A percentile compares a stretch with the other conserved stretches of the same genome.
Conservation (phyloP, 768 basidiomycete genomes). For the Pulveroboletus sp. region DNA sequence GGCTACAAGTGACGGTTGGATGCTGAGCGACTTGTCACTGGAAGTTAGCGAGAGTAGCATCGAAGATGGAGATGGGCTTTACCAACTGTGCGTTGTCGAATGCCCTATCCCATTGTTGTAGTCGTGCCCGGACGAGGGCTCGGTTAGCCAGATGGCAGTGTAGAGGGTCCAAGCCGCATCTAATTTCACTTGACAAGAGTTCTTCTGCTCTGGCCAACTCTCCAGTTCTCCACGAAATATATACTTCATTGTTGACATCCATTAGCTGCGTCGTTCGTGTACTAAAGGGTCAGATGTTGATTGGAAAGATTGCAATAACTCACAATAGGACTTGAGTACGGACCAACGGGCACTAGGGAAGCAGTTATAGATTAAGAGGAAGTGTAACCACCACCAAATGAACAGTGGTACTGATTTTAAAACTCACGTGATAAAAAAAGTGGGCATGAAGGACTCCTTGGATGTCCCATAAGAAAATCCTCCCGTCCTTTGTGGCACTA, state of each 20-base stretch:
- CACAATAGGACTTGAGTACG: slow-evolving; percentile 1
- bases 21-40: slow-evolving; percentile 4
- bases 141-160: slow-evolving; percentile 11
- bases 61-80: background rate
- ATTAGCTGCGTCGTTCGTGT: slow-evolving; percentile 7
- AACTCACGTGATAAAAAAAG: slow-evolving; percentile 14
- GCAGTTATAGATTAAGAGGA: slow-evolving; percentile 10
- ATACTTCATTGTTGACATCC: slow-evolving; percentile 7
- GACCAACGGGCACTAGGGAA: background rate
- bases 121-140: slow-evolving; percentile 11
- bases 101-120: slow-evolving; percentile 9
- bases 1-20: slow-evolving; percentile 7
- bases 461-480: slow-evolving; percentile 15
- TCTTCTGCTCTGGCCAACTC: slow-evolving; percentile 10
- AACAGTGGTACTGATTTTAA: background rate
- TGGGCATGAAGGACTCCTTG: slow-evolving; percentile 2
- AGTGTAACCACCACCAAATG: background rate
- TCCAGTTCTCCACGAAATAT: slow-evolving; percentile 7
- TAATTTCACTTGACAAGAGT: slow-evolving; percentile 15
- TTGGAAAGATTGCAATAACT: background rate
- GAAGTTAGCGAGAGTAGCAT: background rate
- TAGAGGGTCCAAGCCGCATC: background rate
- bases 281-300: slow-evolving; percentile 2
- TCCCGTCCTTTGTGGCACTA: slow-evolving; percentile 5
- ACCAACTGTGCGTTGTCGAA: slow-evolving; percentile 14